These are phyloP conservation scores for Ophiognomonia clavigignenti-juglandacearum DNA, from an alignment of 2,329 filamentous ascomycete species.

Conservation along the genomic window DNA sequence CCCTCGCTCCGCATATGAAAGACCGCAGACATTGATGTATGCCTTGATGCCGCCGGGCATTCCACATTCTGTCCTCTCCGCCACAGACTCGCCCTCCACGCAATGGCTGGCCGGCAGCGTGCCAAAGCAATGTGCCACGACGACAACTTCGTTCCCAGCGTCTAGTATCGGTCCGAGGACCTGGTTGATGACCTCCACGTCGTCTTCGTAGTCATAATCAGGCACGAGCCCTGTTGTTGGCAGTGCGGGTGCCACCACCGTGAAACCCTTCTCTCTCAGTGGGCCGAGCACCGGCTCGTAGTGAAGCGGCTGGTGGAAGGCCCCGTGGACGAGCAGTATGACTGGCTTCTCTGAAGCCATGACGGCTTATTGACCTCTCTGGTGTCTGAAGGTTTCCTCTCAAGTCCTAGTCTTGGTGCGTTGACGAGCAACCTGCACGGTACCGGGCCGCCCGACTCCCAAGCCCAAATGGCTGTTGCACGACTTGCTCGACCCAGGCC, in stretches of 20 bases:
- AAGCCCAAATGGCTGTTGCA: too few relatives aligned
- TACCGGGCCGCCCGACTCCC: too few relatives aligned
- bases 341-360: conserved; percentile 9
- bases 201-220: conserved; percentile 2
- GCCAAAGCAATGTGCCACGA: conserved; percentile 6
- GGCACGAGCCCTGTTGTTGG: conserved; percentile 3
- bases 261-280: neutral
- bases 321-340: conserved; percentile 3
- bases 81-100: conserved; percentile 3
- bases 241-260: neutral
- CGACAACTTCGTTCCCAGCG: conserved; percentile 1
- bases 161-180: neutral
- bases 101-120: conserved; percentile 5
- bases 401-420: too few relatives aligned
- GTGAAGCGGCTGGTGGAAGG: conserved; percentile 6
- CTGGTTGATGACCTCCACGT: neutral
- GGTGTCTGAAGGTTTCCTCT: too few relatives aligned
- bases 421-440: too few relatives aligned
- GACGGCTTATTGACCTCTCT: too few relatives aligned
- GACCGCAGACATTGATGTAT: conserved; percentile 8
- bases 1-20: conserved; percentile 6
- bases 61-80: conserved; percentile 5
- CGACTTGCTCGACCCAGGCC: too few relatives aligned
- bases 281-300: neutral
- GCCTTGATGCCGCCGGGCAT: conserved; percentile 7